Conservation (phyloP, 75 land plant genomes). For the Sequoia sempervirens region DNA sequence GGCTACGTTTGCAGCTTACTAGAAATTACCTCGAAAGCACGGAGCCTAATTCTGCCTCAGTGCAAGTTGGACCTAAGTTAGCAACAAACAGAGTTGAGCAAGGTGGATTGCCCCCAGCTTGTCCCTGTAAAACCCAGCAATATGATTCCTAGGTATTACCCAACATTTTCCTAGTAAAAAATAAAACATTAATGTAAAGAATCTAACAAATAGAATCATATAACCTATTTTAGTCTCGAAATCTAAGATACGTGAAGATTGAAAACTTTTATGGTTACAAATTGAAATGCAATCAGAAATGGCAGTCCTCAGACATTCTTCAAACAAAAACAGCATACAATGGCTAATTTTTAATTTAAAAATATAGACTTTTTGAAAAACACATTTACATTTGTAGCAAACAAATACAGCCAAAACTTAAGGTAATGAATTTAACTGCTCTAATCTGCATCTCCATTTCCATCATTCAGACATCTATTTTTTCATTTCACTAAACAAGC, state of each 20-base stretch:
- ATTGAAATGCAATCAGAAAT: not conserved
- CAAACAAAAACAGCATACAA: not conserved
- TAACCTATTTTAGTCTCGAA: not conserved
- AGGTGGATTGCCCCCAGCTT: conserved; percentile 41
- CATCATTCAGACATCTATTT: too few relatives aligned
- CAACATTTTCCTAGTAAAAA: not conserved
- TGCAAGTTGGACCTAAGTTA: conserved; percentile 75
- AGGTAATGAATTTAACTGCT: too few relatives aligned
- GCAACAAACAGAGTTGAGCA: conserved; percentile 89
- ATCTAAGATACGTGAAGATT: not conserved
- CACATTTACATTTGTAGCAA: not conserved
- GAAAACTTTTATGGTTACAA: not conserved
- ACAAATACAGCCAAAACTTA: not conserved
- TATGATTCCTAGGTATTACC: not conserved
- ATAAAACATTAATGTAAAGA: not conserved
- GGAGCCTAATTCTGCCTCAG: conserved; percentile 58
- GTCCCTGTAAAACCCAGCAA: conserved; percentile 18
- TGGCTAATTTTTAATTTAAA: not conserved
- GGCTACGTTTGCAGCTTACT: not conserved
- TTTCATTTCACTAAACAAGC: too few relatives aligned
- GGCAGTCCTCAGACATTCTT: not conserved
- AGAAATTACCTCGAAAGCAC: conserved; percentile 52
- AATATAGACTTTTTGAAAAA: not conserved
- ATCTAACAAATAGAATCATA: not conserved
- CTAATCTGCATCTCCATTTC: too few relatives aligned